Evolutionary conservation across 345 rosid genomes (phyloP).

Genomic region (Acer negundo): DNA sequence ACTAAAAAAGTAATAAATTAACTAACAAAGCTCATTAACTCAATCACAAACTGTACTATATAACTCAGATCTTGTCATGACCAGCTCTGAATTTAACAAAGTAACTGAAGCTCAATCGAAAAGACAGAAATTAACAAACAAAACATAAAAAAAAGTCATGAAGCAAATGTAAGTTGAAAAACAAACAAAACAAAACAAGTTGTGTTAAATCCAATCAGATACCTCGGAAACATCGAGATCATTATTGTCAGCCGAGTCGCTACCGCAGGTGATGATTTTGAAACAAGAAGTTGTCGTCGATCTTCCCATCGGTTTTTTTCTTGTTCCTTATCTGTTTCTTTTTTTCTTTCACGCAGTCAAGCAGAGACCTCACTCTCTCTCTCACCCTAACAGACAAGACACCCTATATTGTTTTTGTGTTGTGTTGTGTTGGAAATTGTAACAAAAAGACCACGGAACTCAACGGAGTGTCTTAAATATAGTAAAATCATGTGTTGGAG

Average conservation of each 20-base stretch:
- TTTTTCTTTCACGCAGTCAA: background rate
- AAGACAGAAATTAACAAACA: background rate
- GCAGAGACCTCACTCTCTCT: background rate
- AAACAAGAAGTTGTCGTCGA: constrained; percentile 62
- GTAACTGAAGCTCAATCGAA: background rate
- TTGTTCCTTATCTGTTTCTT: constrained; percentile 9
- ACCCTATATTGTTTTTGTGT: constrained; percentile 4
- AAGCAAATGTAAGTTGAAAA: background rate
- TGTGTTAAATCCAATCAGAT: background rate
- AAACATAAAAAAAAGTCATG: background rate
- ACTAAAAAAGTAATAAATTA: background rate
- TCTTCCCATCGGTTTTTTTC: constrained; percentile 25
- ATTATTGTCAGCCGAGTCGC: constrained; percentile 50
- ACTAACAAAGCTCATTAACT: background rate
- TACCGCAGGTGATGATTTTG: constrained; percentile 69
- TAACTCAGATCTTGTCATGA: constrained; percentile 16
- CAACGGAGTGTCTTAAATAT: constrained; percentile 40
- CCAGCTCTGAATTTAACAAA: background rate
- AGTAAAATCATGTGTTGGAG: constrained; percentile 24
- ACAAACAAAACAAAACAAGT: no score
- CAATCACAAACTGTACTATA: background rate
- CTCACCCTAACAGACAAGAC: constrained; percentile 25
- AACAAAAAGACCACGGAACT: constrained; percentile 43
- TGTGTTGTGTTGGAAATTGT: constrained; percentile 50
- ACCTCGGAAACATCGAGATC: constrained; percentile 59